Evolutionary conservation across 257 asterid genomes (phyloP).

Genomic region (Gentiana straminea): DNA sequence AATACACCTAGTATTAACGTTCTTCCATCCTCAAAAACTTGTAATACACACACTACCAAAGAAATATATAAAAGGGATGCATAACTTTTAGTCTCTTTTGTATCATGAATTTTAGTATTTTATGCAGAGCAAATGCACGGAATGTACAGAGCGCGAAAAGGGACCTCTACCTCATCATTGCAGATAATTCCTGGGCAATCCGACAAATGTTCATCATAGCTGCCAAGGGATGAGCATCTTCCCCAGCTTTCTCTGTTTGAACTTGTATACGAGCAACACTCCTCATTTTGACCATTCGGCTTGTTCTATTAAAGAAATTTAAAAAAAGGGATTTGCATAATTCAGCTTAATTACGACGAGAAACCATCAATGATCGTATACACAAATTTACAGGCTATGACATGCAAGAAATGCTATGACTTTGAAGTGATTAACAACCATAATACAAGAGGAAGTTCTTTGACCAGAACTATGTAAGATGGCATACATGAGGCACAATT

Average conservation of each 20-base stretch:
- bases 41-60: too few species aligned
- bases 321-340: neutral
- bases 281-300: conserved; percentile 56
- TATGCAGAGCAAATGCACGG: too few species aligned
- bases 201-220: conserved; percentile 47
- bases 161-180: conserved; percentile 77
- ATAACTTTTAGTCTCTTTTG: too few species aligned
- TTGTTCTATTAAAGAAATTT: conserved; percentile 33
- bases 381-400: conserved; percentile 1
- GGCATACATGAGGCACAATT: too few species aligned
- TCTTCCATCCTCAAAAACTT: too few species aligned
- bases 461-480: too few species aligned
- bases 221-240: conserved; percentile 88
- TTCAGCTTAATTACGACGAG: too few species aligned
- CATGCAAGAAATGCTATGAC: neutral
- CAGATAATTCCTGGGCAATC: conserved; percentile 28
- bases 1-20: neutral
- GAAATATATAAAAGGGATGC: too few species aligned
- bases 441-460: too few species aligned
- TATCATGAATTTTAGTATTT: too few species aligned
- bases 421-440: too few species aligned
- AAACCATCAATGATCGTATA: neutral
- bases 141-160: neutral
- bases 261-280: conserved; percentile 84
- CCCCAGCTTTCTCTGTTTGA: conserved; percentile 98